phyloP scores from a whole-genome alignment of 2,329 filamentous ascomycete species.

The Cordyceps cateniannulata region DNA sequence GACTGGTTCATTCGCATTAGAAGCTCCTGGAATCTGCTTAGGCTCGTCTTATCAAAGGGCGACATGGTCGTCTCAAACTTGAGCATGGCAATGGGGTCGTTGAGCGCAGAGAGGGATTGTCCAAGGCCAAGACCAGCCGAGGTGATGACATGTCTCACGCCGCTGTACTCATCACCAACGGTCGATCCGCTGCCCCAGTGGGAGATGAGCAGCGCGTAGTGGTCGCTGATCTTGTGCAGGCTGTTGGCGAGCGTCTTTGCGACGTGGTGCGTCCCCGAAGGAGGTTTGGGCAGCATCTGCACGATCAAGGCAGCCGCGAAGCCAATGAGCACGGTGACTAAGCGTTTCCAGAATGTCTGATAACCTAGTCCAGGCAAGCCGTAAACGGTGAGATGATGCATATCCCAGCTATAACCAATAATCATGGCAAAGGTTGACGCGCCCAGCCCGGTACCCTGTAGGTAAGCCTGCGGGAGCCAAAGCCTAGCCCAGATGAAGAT shows the following conservation, averaged over 20 bases:
- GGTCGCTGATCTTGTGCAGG: conserved; percentile 37
- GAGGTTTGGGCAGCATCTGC: conserved; percentile 39
- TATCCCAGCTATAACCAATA: conserved; percentile 41
- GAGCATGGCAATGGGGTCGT: conserved; percentile 21
- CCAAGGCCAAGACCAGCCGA: conserved; percentile 21
- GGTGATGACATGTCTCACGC: conserved; percentile 21
- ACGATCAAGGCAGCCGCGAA: conserved; percentile 36
- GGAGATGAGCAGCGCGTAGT: conserved; percentile 42
- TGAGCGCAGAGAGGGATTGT: conserved; percentile 22
- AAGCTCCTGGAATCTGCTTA: conserved; percentile 23
- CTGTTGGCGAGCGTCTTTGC: conserved; percentile 38
- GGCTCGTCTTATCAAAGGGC: conserved; percentile 25
- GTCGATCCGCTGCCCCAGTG: conserved; percentile 31
- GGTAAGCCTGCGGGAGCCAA: conserved; percentile 24
- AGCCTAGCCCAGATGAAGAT: conserved; percentile 30
- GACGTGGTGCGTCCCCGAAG: conserved; percentile 38
- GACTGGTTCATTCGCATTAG: conserved; percentile 29
- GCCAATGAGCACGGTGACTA: conserved; percentile 38
- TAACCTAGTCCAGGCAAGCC: conserved; percentile 42
- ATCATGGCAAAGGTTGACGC: conserved; percentile 35
- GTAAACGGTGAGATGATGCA: conserved; percentile 35
- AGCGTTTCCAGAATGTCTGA: conserved; percentile 40
- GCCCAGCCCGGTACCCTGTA: conserved; percentile 25
- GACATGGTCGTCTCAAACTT: conserved; percentile 25
- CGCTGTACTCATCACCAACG: conserved; percentile 15